Evolutionary conservation across 1,139 yeast species (phyloP), one percentile per base, ranked within the genome.

Genomic region (Nakaseomyces kungkrabaensis): DNA sequence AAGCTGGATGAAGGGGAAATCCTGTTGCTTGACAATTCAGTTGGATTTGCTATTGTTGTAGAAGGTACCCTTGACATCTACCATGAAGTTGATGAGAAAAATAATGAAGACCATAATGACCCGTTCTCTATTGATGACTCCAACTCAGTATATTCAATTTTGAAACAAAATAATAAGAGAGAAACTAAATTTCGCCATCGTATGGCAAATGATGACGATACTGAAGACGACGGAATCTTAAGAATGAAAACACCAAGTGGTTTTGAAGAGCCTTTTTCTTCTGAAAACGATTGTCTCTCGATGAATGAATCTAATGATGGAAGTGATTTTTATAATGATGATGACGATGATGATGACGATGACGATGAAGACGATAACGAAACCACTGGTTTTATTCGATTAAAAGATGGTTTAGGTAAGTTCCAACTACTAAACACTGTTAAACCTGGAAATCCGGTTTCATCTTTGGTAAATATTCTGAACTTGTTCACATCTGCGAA

Each of bases 31-130:
- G 85, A 84, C 56, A 92, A 85, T 51, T 76, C 81, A 22, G 71
- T 84, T 26, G 97, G 97, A 0, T 89, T 92, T 61, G 82, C 92
- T 42, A 85, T 92, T 46, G 96, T 92, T n/a, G 96, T 90, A 0
- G 97, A 90, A 59, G 98, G 98, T 0, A 76, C 81, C 9, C 78
- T 90, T 44, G 90, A 87, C 58, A 87, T 92, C 0, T 89, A 80
- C 62, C 81, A 85, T 48, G 79, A 78, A 54, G 69, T 81, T 10
- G 74, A 58, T 13, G 54, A 53, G 31, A 52, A 52, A 29, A 47
- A 22, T 41, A 25, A 11, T 13, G 34, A 27, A 8, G 29, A 7
- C 17, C 3, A 26, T 11, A 17, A 13, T 17, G 44, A 41, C 25
- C 47, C 41, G 43, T 41, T 41, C 44, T 13, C 25, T 3, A 29